phyloP scores from a whole-genome alignment of 352 stramenopile species.

The Aphanomyces astaci region DNA sequence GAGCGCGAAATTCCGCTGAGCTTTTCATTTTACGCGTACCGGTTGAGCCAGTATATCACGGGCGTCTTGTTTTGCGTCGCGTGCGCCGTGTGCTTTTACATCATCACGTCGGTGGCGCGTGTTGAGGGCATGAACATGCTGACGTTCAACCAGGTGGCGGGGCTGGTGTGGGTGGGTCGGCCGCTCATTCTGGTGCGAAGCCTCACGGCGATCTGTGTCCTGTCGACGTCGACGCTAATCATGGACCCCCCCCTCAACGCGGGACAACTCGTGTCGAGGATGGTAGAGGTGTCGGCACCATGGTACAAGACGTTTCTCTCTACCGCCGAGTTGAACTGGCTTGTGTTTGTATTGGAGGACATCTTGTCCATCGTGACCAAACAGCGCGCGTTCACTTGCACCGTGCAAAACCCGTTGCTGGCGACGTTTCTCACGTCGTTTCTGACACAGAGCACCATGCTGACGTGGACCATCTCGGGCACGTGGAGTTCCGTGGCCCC shows the following conservation, averaged over 20 bases:
- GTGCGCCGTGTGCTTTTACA: background rate
- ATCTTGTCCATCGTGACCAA: background rate
- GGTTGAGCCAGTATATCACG: constrained; percentile 6
- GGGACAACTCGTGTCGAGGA: background rate
- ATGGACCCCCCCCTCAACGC: background rate
- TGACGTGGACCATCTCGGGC: background rate
- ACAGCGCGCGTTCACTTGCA: background rate
- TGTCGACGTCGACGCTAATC: background rate
- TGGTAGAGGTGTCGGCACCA: background rate
- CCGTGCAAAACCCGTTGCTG: background rate
- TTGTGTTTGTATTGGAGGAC: background rate
- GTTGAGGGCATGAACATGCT: constrained; percentile 2
- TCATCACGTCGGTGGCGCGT: background rate
- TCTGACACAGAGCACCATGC: background rate
- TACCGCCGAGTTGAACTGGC: background rate
- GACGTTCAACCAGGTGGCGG: constrained; percentile 2
- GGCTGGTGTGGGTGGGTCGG: constrained; percentile 10
- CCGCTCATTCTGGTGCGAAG: constrained; percentile 7
- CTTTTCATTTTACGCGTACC: background rate
- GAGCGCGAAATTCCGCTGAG: background rate
- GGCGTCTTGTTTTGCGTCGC: background rate
- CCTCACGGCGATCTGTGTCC: background rate
- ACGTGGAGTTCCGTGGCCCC: background rate
- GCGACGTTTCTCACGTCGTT: background rate
- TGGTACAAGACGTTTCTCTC: constrained; percentile 4